Evolutionary conservation across 352 stramenopile genomes (phyloP), one percentile per base, ranked within the genome.

Genomic region (Pythium utonaiense): DNA sequence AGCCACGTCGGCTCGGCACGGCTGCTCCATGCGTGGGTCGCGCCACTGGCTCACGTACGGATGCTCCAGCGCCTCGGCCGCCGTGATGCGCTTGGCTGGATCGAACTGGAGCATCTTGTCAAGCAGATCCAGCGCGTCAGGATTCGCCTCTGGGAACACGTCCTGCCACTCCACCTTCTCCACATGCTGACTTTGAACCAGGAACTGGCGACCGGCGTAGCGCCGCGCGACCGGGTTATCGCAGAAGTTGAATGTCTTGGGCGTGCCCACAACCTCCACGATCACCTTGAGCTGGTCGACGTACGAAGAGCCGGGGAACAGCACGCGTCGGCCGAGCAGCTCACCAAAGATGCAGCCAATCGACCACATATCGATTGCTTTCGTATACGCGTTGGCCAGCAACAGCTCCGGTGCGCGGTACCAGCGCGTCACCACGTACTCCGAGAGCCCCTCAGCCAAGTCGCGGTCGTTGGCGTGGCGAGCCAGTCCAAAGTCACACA

Each of bases 331-430:
- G 3, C 88, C 83, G 14, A 99, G 81, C 17, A 99, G 80, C 74
- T 99, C 98, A 3, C 90, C 98, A 64, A 99, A 98, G 59, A 99
- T 99, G 71, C 98, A 99, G 13, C 97, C 98, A 33, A 99, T 96
- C 56, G 86, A 95, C 95, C 95, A 99, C 66, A 98, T 90, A 69
- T 99, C 96, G 60, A 96, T 83, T 19, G 84, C 83, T 56, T 89
- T 93, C 21, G 77, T 88, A 69, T 96, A 96, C 47, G 77, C 60
- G 42, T 94, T 94, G 0, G 86, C 86, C 14, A 96, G 69, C 34
- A 96, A 60, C 25, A 96, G 67, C 69, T 96, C 86, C 0, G 86
- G 86, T 2, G 86, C 84, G n/a, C 86, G 83, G 52, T 96, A 98
- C 93, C 93, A 98, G 1, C 93, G 74, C 28, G 93, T 98, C 17